These are phyloP conservation scores for Comarum palustre DNA, from an alignment of 306 rosid species.

Conservation along the genomic window DNA sequence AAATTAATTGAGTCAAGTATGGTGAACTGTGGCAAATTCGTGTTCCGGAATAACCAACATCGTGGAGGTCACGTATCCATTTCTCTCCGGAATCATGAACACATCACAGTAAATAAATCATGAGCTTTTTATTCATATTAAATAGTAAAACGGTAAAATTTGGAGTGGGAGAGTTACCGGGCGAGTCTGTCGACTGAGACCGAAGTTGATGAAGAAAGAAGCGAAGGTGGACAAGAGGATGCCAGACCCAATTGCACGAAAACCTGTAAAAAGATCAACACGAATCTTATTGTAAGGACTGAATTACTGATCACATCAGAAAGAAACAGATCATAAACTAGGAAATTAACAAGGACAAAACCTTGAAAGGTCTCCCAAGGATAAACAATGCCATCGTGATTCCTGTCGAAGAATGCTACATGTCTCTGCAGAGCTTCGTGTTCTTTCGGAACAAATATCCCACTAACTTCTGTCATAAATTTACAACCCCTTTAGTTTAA, in stretches of 20 bases:
- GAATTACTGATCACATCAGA: neutral
- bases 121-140: neutral
- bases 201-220: slow-evolving; percentile 50
- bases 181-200: slow-evolving; percentile 67
- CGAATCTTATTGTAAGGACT: neutral
- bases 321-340: neutral
- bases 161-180: slow-evolving; percentile 36
- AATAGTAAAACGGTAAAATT: neutral
- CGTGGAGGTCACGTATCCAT: neutral
- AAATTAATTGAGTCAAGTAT: neutral
- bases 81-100: neutral
- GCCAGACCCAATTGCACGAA: slow-evolving; percentile 75
- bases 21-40: neutral
- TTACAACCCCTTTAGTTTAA: neutral
- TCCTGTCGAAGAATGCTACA: slow-evolving; percentile 68
- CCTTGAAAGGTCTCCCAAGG: slow-evolving; percentile 89
- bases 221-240: slow-evolving; percentile 26
- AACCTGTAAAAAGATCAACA: slow-evolving; percentile 35
- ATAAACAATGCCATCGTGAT: slow-evolving; percentile 63
- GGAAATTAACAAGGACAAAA: neutral
- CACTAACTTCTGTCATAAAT: slow-evolving; percentile 16
- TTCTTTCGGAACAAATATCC: slow-evolving; percentile 25
- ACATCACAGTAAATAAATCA: neutral
- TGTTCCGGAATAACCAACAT: neutral
- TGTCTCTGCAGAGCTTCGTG: slow-evolving; percentile 64